phyloP scores from a whole-genome alignment of 495 filamentous ascomycete genomes.

The Neurospora hispaniola region DNA sequence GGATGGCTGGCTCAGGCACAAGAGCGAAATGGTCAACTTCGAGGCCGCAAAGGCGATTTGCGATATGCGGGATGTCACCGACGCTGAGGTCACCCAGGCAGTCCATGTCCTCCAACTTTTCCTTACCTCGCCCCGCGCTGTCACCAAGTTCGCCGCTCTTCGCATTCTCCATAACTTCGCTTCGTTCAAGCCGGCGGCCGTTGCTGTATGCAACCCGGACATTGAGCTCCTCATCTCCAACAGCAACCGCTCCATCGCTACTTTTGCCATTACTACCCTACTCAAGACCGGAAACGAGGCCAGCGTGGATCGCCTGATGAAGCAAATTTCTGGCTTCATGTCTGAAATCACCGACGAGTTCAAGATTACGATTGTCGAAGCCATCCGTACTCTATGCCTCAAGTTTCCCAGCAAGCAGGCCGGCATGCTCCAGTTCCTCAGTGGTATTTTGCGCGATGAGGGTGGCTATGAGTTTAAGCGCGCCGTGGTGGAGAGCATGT shows the following conservation, averaged over 20 bases:
- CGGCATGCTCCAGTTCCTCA: slow-evolving; percentile 93
- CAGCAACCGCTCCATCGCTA: slow-evolving; percentile 93
- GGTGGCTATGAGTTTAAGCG: slow-evolving; percentile 98
- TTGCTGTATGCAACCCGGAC: slow-evolving; percentile 89
- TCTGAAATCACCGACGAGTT: slow-evolving; percentile 97
- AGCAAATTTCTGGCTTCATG: slow-evolving; percentile 96
- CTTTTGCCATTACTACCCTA: slow-evolving; percentile 94
- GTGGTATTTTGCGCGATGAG: slow-evolving; percentile 88
- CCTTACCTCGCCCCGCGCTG: slow-evolving; percentile 88
- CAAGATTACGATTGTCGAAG: slow-evolving; percentile 98
- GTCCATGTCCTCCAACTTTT: slow-evolving; percentile 93
- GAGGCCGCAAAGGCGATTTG: slow-evolving; percentile 98
- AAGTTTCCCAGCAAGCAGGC: slow-evolving; percentile 98
- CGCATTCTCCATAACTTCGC: slow-evolving; percentile 95
- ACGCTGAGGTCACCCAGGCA: slow-evolving; percentile 83
- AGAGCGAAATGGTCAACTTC: slow-evolving; percentile 99
- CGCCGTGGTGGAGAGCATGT: slow-evolving; percentile 97
- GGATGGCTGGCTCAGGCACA: slow-evolving; percentile 94
- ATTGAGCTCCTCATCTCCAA: slow-evolving; percentile 95
- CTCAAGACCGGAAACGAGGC: slow-evolving; percentile 97
- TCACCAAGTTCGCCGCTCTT: slow-evolving; percentile 96
- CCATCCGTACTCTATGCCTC: slow-evolving; percentile 87
- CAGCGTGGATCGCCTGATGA: slow-evolving; percentile 94
- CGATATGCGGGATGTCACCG: slow-evolving; percentile 83
- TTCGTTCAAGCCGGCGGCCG: slow-evolving; percentile 85